A percentile compares a stretch with the other conserved stretches of the same genome.
Evolutionary conservation across 495 filamentous ascomycete genomes (phyloP).

Genomic region (Pseudoneurospora amorphoporcata): DNA sequence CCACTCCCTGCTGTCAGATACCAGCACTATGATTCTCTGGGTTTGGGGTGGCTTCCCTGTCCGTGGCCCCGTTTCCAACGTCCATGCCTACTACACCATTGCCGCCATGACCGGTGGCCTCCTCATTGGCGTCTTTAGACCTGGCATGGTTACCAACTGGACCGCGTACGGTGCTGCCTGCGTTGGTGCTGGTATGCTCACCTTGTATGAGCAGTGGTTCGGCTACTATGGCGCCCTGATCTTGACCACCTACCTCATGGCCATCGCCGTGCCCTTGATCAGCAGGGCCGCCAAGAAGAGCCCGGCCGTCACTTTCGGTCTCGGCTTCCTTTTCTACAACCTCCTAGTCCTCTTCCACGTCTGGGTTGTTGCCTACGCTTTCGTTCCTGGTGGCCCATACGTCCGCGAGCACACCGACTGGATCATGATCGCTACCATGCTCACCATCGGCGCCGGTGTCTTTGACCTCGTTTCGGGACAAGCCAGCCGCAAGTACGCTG

Average conservation of each 20-base stretch:
- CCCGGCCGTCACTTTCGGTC: constrained; percentile 69
- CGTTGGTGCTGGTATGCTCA: constrained; percentile 70
- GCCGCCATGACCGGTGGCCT: constrained; percentile 78
- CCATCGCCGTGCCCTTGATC: constrained; percentile 68
- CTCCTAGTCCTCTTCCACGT: constrained; percentile 87
- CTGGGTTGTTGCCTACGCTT: constrained; percentile 98
- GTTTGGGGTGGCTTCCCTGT: constrained; percentile 98
- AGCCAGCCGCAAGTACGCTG: constrained; percentile 8
- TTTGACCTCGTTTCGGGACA: constrained; percentile 53
- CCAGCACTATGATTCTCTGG: constrained; percentile 98
- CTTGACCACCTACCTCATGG: constrained; percentile 71
- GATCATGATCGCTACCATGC: constrained; percentile 79
- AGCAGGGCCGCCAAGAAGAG: constrained; percentile 61
- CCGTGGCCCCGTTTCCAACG: constrained; percentile 76
- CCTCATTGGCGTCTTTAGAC: constrained; percentile 63
- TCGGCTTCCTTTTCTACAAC: constrained; percentile 85
- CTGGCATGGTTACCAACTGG: constrained; percentile 65
- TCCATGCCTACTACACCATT: constrained; percentile 79
- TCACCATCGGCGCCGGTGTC: constrained; percentile 75
- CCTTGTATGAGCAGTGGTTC: constrained; percentile 69
- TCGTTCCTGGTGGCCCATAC: constrained; percentile 92
- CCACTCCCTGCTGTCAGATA: constrained; percentile 90
- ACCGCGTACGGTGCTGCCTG: constrained; percentile 68
- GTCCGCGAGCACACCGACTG: constrained; percentile 93
- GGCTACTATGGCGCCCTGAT: constrained; percentile 81